Base-by-base conservation (phyloP, 768 basidiomycete genomes). In the Macrolepiota dolichaula region DNA sequence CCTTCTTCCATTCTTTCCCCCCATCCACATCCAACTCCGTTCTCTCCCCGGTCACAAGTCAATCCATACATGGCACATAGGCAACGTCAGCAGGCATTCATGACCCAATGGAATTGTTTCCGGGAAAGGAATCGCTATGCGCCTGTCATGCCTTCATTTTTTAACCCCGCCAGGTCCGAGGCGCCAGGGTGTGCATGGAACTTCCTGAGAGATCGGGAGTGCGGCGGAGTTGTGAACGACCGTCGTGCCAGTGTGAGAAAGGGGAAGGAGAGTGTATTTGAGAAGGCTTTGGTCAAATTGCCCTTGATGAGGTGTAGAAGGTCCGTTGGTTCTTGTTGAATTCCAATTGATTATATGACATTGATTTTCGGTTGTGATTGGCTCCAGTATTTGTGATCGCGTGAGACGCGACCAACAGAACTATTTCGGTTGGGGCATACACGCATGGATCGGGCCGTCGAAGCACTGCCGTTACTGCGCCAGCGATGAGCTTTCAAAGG, bases 251-350 rank as follows among this genome's bases (percentile, higher is more conserved):
- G 46, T 22, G 59, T 35, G 19, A 61, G 59, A 13, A 54, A 35
- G 53, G 46, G 44, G 13, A 53, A 37, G 25, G 51, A 49, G 5
- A 49, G 44, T 29, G 25, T 55, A 11, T 61, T 54, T 35, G 59
- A 61, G 22, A 61, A 37, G 22, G 24, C 59, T 19, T 54, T 61
- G 59, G 44, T 50, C 42, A 47, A 55, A 25, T 46, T 61, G 19
- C 59, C 59, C 40, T 37, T 61, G 46, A 61, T 44, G 4, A 53
- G 59, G 35, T 61, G 59, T 49, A 54, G 59, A 24, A 61, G 46
- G 59, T 61, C 35, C 9, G 52, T 61, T 32, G 49, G 3, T 11
- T 27, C 13, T 24, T 44, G n/a, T 50, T n/a, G 15, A 12, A n/a
- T 54, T 36, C 24, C 17, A 5, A 44, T 44, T 44, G 17, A 2